Evolutionary conservation across 1,284 basidiomycete genomes (phyloP), one percentile per base, ranked within the genome.

Genomic region (Malassezia nana): DNA sequence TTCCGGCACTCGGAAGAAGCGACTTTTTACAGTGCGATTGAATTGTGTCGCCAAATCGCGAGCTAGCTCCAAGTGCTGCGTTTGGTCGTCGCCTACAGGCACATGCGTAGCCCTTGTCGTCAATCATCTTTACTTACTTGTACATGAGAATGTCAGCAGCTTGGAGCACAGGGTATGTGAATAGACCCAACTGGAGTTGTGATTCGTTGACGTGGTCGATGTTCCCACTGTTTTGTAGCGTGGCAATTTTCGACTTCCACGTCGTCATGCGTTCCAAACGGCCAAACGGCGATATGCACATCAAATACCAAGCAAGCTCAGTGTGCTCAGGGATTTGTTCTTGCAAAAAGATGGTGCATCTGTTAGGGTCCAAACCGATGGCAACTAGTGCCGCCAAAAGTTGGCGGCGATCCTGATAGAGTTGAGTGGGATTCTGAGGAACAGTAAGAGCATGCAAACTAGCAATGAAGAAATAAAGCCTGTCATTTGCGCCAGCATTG

Each of bases 61-160:
- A 24, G 82, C 80, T 1, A 96, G 81, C 71, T 94, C 89, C 25
- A 95, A 80, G 66, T 96, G 91, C 76, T 96, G 91, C 30, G 83
- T 82, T 74, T 95, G 91, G 71, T 96, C 91, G 67, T 95, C 89
- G 20, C 91, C 91, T 2, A 95, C 89, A 0, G 91, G 91, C 0
- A 96, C 87, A 72, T 91, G 86, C 0, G 89, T 94, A 2, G 89
- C 82, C 64, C 87, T 89, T 55, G 10, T 4, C 20, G 26, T 40
- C 33, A 35, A 41, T 32, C 38, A 28, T 12, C 4, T 6, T 5
- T n/a, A 65, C 79, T 52, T 64, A 86, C 86, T 80, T 82, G 74
- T 95, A 95, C 1, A 84, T 78, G 9, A 95, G 77, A 45, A 96
- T 86, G 67, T 96, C 92, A 1, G 90, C 91, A 0, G 90, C 88